phyloP scores from a whole-genome alignment of 2,329 filamentous ascomycete genomes.

The Diplodia scrobiculata region DNA sequence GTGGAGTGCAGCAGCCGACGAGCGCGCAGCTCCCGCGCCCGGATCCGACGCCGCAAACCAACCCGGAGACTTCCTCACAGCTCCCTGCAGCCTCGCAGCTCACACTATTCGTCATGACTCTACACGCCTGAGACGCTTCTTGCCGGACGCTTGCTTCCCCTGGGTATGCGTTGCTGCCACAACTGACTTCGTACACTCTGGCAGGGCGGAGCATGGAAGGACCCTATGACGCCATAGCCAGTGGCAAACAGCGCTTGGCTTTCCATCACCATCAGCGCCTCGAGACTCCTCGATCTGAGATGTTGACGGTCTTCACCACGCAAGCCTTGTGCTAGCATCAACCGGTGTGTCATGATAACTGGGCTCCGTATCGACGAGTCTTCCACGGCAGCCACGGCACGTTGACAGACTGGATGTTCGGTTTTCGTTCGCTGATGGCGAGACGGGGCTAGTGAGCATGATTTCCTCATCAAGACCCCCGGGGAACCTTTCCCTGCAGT shows the following conservation, averaged over 20 bases:
- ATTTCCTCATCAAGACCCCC: neutral
- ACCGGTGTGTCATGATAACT: neutral
- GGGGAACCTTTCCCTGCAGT: neutral
- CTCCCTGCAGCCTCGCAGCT: neutral
- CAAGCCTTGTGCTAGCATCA: neutral
- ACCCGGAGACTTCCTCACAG: slow-evolving; percentile 2
- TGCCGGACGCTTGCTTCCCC: neutral
- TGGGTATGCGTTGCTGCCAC: neutral
- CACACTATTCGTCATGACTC: neutral
- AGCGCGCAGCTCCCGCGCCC: neutral
- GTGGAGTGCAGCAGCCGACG: slow-evolving; percentile 6
- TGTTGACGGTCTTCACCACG: neutral
- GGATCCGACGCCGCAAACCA: neutral
- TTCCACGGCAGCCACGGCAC: neutral
- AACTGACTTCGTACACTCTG: neutral
- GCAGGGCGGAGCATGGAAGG: neutral
- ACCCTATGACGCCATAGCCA: neutral
- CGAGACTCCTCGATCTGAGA: neutral
- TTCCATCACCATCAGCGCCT: neutral
- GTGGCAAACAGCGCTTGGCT: neutral
- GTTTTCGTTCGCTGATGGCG: neutral
- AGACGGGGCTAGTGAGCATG: neutral
- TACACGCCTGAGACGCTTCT: neutral
- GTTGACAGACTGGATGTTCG: neutral
- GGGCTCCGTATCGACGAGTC: neutral